A percentile compares a stretch with the other conserved stretches of the same genome.
phyloP scores from a whole-genome alignment of 2,329 filamentous ascomycete species.

The Zopfia rhizophila region DNA sequence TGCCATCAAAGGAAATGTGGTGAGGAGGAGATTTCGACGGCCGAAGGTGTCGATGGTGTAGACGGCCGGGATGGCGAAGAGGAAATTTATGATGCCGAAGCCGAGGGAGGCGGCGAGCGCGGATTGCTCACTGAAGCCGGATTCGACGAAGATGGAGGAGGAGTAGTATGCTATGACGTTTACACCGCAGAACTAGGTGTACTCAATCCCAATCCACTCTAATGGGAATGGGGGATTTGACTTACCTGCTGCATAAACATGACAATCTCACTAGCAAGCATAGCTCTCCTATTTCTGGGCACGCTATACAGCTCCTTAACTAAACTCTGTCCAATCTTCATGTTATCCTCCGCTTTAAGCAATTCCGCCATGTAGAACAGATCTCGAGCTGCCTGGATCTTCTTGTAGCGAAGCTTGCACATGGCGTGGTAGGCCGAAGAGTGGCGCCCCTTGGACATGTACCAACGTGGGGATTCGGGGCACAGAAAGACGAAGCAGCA shows the following conservation, averaged over 20 bases:
- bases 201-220: neutral
- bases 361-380: slow-evolving; percentile 59
- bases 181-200: slow-evolving; percentile 35
- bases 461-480: slow-evolving; percentile 38
- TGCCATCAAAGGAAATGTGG: slow-evolving; percentile 40
- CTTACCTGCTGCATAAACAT: slow-evolving; percentile 47
- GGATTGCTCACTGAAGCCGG: slow-evolving; percentile 31
- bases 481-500: slow-evolving; percentile 38
- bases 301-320: slow-evolving; percentile 40
- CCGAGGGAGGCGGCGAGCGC: slow-evolving; percentile 40
- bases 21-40: slow-evolving; percentile 35
- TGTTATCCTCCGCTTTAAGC: slow-evolving; percentile 46
- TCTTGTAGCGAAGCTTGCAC: slow-evolving; percentile 64
- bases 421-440: slow-evolving; percentile 46
- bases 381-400: slow-evolving; percentile 65
- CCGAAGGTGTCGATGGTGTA: slow-evolving; percentile 43
- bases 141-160: slow-evolving; percentile 70
- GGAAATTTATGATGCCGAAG: slow-evolving; percentile 38
- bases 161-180: slow-evolving; percentile 45
- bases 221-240: neutral
- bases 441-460: slow-evolving; percentile 35
- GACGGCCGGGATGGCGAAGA: slow-evolving; percentile 39
- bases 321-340: slow-evolving; percentile 43
- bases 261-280: slow-evolving; percentile 41
- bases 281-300: slow-evolving; percentile 39